phyloP scores from a whole-genome alignment of 2,329 filamentous ascomycete genomes.

The Geosmithia putterillii region DNA sequence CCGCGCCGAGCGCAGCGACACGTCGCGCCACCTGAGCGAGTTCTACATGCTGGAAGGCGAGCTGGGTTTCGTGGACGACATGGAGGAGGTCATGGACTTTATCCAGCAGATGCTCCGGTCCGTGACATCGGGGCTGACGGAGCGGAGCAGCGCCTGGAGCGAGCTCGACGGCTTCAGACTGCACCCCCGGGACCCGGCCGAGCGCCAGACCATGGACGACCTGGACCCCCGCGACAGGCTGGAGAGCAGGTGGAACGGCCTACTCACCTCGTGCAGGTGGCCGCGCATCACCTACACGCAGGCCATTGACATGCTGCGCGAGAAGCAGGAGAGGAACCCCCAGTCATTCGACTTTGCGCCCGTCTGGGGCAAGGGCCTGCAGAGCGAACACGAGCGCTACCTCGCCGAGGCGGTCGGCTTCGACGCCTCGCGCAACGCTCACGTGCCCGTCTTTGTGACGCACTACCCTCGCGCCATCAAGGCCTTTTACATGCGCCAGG shows the following conservation, averaged over 20 bases:
- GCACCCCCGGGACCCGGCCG: slow-evolving; percentile 20
- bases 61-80: slow-evolving; percentile 60
- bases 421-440: slow-evolving; percentile 27
- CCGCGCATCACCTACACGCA: slow-evolving; percentile 72
- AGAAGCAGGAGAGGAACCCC: too few relatives aligned
- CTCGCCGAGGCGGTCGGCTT: slow-evolving; percentile 57
- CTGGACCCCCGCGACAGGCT: slow-evolving; percentile 34
- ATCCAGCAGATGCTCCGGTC: slow-evolving; percentile 65
- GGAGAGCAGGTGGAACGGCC: slow-evolving; percentile 57
- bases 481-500: slow-evolving; percentile 61
- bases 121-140: slow-evolving; percentile 25
- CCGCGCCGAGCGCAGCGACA: slow-evolving; percentile 86
- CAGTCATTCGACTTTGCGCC: slow-evolving; percentile 56
- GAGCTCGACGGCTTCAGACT: slow-evolving; percentile 28
- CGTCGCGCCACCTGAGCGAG: slow-evolving; percentile 84
- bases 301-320: slow-evolving; percentile 57
- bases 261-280: slow-evolving; percentile 48
- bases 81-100: slow-evolving; percentile 64
- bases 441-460: slow-evolving; percentile 75
- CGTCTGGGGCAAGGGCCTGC: slow-evolving; percentile 60
- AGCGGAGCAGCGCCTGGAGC: slow-evolving; percentile 23
- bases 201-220: slow-evolving; percentile 28
- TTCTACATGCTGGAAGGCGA: slow-evolving; percentile 99
- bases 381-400: slow-evolving; percentile 87
- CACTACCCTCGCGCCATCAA: slow-evolving; percentile 84